Base-by-base conservation (phyloP, 2,329 filamentous ascomycete species). In the Metarhizium brunneum region DNA sequence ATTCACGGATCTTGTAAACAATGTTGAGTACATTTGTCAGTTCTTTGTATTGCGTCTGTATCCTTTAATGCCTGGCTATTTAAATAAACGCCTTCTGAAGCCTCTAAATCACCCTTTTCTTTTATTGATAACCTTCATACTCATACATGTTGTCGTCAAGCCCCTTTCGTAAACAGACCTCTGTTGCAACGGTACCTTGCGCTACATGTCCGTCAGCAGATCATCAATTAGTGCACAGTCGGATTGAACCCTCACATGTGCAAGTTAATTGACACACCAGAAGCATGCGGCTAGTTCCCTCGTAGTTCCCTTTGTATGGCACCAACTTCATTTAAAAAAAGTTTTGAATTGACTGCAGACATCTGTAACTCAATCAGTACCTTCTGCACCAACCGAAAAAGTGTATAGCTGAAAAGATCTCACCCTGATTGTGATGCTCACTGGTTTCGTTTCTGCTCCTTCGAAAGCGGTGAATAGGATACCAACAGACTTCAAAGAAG, bases 401-500 rank as follows among this genome's bases (percentile, higher is more conserved):
- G 16, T 25, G 30, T 5, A 49, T 11, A n/a, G 36, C 10, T 20
- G 20, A 6, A 18, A 25, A 2, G 25, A 29, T 69, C 74, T 60
- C 71, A 84, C 83, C 76, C 82, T 84, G 60, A 85, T 76, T 57
- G 84, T 81, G 56, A 86, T 76, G 63, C 75, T 82, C 53, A 82
- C 75, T 13, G 82, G 79, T 62, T 76, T 79, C 1, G 73, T 73
- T 43, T 79, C 75, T 2, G 72, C 71, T 25, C 76, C 81, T 62
- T 85, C 82, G 57, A 85, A 80, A 10, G 83, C 83, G 1, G 81
- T 85, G 62, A 86, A 86, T 42, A 85, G 65, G 25, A 95, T 81
- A 54, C 82, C 80, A 50, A 90, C 78, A 48, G 83, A 80, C 69
- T 90, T 90, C 58, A 87, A 80, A 47, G 81, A 83, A 35, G 89